Evolutionary conservation across 371 early-diverging fungal species (phyloP).

Genomic region (Saksenaea oblongispora): DNA sequence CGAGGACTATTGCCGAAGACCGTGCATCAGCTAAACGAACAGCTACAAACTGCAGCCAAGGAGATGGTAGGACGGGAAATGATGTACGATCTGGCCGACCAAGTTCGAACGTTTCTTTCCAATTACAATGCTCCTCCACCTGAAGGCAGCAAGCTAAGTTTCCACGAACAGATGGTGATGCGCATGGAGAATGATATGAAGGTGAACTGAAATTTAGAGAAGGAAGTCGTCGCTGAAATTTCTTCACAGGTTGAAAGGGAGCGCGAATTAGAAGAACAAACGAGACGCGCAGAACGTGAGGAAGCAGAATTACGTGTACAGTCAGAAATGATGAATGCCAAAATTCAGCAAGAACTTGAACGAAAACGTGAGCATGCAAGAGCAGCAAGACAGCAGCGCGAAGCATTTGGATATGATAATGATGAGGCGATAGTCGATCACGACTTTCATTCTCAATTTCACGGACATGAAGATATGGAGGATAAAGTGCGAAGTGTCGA

Average conservation of each 20-base stretch:
- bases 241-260: conserved; percentile 30
- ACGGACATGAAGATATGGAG: conserved; percentile 12
- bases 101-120: conserved; percentile 66
- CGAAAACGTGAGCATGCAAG: conserved; percentile 46
- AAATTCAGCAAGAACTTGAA: conserved; percentile 59
- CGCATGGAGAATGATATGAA: conserved; percentile 59
- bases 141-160: conserved; percentile 55
- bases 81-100: conserved; percentile 72
- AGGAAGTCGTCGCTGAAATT: neutral
- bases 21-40: conserved; percentile 41
- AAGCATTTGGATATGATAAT: conserved; percentile 35
- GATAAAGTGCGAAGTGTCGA: conserved; percentile 24
- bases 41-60: conserved; percentile 48
- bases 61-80: conserved; percentile 69
- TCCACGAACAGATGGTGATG: conserved; percentile 63
- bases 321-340: conserved; percentile 54
- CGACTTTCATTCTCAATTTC: conserved; percentile 27
- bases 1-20: conserved; percentile 58
- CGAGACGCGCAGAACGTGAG: conserved; percentile 39
- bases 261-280: conserved; percentile 40
- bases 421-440: conserved; percentile 28
- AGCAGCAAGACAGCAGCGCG: conserved; percentile 29
- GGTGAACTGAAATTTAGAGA: conserved; percentile 30
- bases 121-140: conserved; percentile 59
- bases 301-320: conserved; percentile 53